phyloP scores from a whole-genome alignment of 495 filamentous ascomycete genomes.

The Zalerion maritima region DNA sequence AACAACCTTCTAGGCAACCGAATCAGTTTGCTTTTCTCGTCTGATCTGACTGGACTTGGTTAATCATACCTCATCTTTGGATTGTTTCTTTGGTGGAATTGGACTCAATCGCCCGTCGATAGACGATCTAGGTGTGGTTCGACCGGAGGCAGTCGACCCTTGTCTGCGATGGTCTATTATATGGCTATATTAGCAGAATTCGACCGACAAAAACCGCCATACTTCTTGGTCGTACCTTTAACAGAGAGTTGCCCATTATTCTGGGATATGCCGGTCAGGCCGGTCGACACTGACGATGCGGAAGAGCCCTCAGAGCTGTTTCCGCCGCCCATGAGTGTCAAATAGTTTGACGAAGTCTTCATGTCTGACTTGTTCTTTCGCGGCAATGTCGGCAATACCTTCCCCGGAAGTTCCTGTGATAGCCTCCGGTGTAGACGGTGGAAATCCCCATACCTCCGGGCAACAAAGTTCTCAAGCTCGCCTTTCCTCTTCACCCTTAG shows the following conservation, averaged over 20 bases:
- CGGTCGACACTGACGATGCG: slow-evolving; percentile 62
- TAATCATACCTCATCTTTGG: too few species aligned
- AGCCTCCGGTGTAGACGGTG: slow-evolving; percentile 61
- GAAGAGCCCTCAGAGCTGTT: slow-evolving; percentile 63
- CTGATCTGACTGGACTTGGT: too few species aligned
- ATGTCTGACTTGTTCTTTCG: slow-evolving; percentile 75
- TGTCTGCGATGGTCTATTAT: slow-evolving; percentile 18
- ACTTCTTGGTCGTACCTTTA: slow-evolving; percentile 13
- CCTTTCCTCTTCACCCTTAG: slow-evolving; percentile 63
- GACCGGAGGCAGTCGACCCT: slow-evolving; percentile 16
- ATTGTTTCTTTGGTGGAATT: slow-evolving; percentile 4
- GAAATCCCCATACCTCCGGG: slow-evolving; percentile 81
- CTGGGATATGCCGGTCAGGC: slow-evolving; percentile 11
- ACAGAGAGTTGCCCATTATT: slow-evolving; percentile 30
- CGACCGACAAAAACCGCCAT: neutral
- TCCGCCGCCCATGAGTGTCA: slow-evolving; percentile 28
- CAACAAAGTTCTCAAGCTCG: slow-evolving; percentile 60
- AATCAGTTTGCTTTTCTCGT: too few species aligned
- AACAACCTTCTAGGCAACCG: slow-evolving; percentile 26
- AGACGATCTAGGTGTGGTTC: slow-evolving; percentile 23
- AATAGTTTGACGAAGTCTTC: slow-evolving; percentile 38
- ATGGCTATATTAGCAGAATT: too few species aligned
- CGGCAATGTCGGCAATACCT: slow-evolving; percentile 72
- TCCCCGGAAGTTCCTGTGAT: slow-evolving; percentile 78
- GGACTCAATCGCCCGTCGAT: slow-evolving; percentile 15